Evolutionary conservation across 768 basidiomycete species (phyloP).

Genomic region (Lactifluus rugatus): DNA sequence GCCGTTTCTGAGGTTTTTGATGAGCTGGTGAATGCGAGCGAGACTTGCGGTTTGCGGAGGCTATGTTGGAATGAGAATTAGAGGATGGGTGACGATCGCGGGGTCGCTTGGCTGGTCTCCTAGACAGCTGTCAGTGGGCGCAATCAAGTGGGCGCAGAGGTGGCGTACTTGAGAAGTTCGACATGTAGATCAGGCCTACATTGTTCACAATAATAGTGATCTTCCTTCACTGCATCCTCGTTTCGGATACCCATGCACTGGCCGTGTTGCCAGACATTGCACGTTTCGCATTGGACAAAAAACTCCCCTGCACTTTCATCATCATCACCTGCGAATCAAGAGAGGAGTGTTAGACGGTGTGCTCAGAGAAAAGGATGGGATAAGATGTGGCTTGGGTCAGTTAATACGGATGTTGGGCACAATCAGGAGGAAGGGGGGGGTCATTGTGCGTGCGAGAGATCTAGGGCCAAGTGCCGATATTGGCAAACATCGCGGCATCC

Average conservation of each 20-base stretch:
- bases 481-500: slow-evolving; percentile 3
- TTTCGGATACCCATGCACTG: slow-evolving; percentile 89
- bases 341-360: slow-evolving; percentile 23
- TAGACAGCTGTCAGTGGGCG: slow-evolving; percentile 25
- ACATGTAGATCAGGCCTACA: slow-evolving; percentile 82
- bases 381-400: background rate
- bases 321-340: slow-evolving; percentile 40
- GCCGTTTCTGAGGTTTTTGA: slow-evolving; percentile 65
- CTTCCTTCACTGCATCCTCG: slow-evolving; percentile 59
- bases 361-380: slow-evolving; percentile 3
- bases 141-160: slow-evolving; percentile 15
- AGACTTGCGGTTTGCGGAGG: slow-evolving; percentile 44
- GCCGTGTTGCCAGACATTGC: slow-evolving; percentile 98
- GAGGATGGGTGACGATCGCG: slow-evolving; percentile 49
- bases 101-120: slow-evolving; percentile 60
- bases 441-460: background rate
- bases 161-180: slow-evolving; percentile 68
- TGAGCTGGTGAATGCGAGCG: slow-evolving; percentile 65
- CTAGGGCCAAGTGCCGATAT: slow-evolving; percentile 7
- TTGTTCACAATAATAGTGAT: slow-evolving; percentile 88
- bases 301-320: slow-evolving; percentile 83
- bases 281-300: slow-evolving; percentile 96
- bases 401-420: background rate
- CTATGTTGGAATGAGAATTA: slow-evolving; percentile 26
- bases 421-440: background rate